Evolutionary conservation across 176 grass and related monocot genomes (phyloP).

Genomic region (Raddia distichophylla): DNA sequence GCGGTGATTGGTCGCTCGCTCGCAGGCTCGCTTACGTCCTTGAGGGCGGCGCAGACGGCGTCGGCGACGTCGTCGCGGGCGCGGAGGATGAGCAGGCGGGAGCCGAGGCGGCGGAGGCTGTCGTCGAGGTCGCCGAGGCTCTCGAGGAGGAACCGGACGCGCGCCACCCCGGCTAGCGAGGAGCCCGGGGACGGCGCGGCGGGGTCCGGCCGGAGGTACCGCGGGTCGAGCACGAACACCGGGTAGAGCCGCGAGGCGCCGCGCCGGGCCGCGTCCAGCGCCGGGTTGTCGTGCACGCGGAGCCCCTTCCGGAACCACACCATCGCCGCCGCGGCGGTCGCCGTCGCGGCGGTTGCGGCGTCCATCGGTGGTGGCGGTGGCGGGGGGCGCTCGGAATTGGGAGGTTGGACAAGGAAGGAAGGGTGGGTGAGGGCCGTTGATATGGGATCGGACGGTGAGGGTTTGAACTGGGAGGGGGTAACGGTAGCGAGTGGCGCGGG

Average conservation of each 20-base stretch:
- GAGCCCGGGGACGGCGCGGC: slow-evolving; percentile 68
- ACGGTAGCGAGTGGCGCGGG: slow-evolving; percentile 35
- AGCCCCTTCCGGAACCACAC: slow-evolving; percentile 94
- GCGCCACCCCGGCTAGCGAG: slow-evolving; percentile 57
- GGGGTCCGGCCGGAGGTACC: slow-evolving; percentile 70
- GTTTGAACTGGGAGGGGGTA: slow-evolving; percentile 47
- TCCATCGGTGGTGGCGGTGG: slow-evolving; percentile 29
- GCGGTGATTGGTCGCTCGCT: neutral
- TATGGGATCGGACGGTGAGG: slow-evolving; percentile 31
- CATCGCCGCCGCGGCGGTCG: slow-evolving; percentile 59
- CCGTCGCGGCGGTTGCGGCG: slow-evolving; percentile 33
- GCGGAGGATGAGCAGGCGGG: slow-evolving; percentile 70
- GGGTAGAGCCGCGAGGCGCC: slow-evolving; percentile 62
- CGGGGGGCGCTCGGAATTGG: neutral
- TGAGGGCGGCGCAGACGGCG: slow-evolving; percentile 60
- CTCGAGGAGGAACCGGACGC: slow-evolving; percentile 85
- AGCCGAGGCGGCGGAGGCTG: slow-evolving; percentile 62
- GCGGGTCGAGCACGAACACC: slow-evolving; percentile 87
- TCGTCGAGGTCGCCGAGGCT: slow-evolving; percentile 82
- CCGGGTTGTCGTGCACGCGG: slow-evolving; percentile 92
- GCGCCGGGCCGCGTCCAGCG: slow-evolving; percentile 59
- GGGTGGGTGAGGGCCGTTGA: neutral
- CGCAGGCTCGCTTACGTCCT: slow-evolving; percentile 81
- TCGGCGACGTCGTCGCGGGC: slow-evolving; percentile 62
- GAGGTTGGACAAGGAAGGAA: neutral